Base-by-base conservation (phyloP, 2,329 filamentous ascomycete genomes). In the Fusarium zealandicum region DNA sequence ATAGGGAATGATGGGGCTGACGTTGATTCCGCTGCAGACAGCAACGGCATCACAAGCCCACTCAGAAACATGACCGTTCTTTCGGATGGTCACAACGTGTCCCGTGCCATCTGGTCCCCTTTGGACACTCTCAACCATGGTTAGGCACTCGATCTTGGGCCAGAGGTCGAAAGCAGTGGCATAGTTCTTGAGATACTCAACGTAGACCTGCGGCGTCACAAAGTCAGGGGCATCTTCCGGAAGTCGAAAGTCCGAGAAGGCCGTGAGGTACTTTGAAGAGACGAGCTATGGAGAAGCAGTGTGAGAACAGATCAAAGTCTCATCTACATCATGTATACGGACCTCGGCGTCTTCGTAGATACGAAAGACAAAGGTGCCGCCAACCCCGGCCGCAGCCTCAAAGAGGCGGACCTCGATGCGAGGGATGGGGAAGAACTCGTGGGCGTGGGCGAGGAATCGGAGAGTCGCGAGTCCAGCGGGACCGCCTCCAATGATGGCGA, bases 181-280 rank as follows among this genome's bases (percentile, higher is more conserved):
- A 38, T 81, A 81, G 17, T 63, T 66, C 5, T 72, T 67, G 9
- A 82, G 76, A 48, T 82, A 81, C 11, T 69, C 43, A 13, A 77
- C 70, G 53, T 80, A 81, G 2, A 66, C 62, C 7, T 69, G 57
- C 0, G 75, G 72, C 2, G 72, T 73, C 7, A 80, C 58, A 51
- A 81, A 81, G 54, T 81, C 78, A 7, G 78, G 74, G 1, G 72
- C 72, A 9, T 77, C 71, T 1, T 68, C 42, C 2, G 75, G 68
- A 5, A 77, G 71, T 1, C 79, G 74, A 52, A 78, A 79, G 57
- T 82, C 79, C 1, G 79, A 82, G 56, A 82, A 82, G 14, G 75
- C 69, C 0, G 79, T 82, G 8, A 82, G 70, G 36, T 80, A 78
- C 55, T 80, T 80, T 3, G 78, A 80, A 2, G 76, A 79, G 1